Evolutionary conservation across 2,329 filamentous ascomycete genomes (phyloP).

Genomic region (Fusarium guadeloupense): DNA sequence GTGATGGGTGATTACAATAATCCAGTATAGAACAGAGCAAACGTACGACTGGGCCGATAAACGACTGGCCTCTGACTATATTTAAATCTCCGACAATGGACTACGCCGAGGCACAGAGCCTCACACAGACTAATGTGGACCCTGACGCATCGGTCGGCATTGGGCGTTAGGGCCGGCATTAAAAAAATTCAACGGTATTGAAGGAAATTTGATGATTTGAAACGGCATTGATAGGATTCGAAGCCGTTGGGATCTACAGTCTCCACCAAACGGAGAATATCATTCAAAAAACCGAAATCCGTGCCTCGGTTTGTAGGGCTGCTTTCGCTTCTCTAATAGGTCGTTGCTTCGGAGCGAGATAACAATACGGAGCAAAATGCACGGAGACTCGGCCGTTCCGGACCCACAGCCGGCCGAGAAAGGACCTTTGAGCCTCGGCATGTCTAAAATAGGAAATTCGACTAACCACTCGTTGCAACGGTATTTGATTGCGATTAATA

Average conservation of each 20-base stretch:
- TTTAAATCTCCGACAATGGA: conserved; percentile 7
- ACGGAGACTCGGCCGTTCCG: conserved; percentile 26
- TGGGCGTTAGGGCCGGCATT: conserved; percentile 12
- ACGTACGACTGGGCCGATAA: background rate
- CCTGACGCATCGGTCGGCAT: conserved; percentile 12
- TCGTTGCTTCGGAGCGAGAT: conserved; percentile 9
- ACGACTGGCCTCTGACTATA: conserved; percentile 25
- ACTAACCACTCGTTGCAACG: background rate
- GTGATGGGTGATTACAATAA: background rate
- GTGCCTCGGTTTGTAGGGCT: conserved; percentile 18
- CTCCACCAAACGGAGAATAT: conserved; percentile 1
- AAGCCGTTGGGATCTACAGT: background rate
- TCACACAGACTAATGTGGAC: conserved; percentile 7
- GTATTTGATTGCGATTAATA: conserved; percentile 23
- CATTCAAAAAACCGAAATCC: conserved; percentile 6
- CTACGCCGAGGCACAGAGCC: conserved; percentile 18
- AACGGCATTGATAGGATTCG: background rate
- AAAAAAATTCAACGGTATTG: conserved; percentile 17
- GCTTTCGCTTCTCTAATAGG: conserved; percentile 2
- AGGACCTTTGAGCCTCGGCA: conserved; percentile 33
- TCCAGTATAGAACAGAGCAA: background rate
- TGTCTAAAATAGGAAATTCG: conserved; percentile 5
- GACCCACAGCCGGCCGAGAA: conserved; percentile 38
- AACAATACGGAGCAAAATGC: conserved; percentile 5
- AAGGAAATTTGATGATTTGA: too few species aligned